Evolutionary conservation across 345 rosid genomes (phyloP).

Genomic region (Mercurialis annua): DNA sequence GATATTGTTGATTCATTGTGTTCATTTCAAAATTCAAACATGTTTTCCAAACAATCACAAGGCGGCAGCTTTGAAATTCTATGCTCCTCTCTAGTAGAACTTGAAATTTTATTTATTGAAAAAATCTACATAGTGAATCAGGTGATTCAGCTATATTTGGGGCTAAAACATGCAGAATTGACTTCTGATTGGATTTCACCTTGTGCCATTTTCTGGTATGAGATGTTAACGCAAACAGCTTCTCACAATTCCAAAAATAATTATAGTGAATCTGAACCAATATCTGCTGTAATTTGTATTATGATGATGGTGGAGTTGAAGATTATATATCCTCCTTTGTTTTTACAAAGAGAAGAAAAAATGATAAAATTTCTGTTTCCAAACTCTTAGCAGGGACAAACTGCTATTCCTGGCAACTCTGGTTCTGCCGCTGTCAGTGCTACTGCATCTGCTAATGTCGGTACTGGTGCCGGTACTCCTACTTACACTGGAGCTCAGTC

Average conservation of each 20-base stretch:
- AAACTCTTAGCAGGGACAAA: constrained; percentile 40
- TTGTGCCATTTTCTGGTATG: too few species aligned
- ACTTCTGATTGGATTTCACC: too few species aligned
- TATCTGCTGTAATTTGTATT: background rate
- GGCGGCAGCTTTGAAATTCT: too few species aligned
- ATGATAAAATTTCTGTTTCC: constrained; percentile 15
- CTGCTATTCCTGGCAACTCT: constrained; percentile 30
- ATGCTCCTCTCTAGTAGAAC: too few species aligned
- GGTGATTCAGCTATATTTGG: background rate
- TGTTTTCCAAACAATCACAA: too few species aligned
- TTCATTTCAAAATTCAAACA: background rate
- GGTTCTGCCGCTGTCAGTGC: constrained; percentile 27
- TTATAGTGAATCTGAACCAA: background rate
- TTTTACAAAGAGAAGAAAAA: constrained; percentile 1
- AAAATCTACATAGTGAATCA: background rate
- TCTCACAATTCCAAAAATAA: background rate
- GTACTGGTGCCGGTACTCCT: constrained; percentile 30
- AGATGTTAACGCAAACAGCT: too few species aligned
- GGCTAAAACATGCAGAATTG: too few species aligned
- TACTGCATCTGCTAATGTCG: constrained; percentile 20
- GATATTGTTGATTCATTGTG: background rate
- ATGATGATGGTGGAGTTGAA: background rate
- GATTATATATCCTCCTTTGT: background rate
- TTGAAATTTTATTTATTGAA: background rate
- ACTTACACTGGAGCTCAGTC: constrained; percentile 56